Evolutionary conservation across 2,329 filamentous ascomycete species (phyloP).

Genomic region (Dothistroma pini): DNA sequence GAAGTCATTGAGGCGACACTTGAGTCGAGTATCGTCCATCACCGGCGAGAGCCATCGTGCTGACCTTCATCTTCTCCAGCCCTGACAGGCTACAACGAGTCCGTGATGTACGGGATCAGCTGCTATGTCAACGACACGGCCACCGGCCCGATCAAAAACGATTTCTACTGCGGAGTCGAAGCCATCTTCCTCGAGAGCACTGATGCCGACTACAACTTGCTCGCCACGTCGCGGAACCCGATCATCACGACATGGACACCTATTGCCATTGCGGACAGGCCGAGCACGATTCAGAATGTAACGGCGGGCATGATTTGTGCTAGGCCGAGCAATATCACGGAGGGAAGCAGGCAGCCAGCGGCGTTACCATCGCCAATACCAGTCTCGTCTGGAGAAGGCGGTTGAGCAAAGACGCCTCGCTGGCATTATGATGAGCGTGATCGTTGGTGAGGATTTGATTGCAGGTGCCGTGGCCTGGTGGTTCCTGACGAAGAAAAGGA

Average conservation of each 20-base stretch:
- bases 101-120: conserved; percentile 3
- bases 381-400: conserved; percentile 1
- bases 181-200: conserved; percentile 1
- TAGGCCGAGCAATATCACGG: neutral
- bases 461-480: too few relatives aligned
- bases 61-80: neutral
- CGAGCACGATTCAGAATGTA: conserved; percentile 4
- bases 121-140: conserved; percentile 6
- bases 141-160: neutral
- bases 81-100: conserved; percentile 11
- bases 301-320: conserved; percentile 7
- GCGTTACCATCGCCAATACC: conserved; percentile 6
- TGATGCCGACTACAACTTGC: conserved; percentile 1
- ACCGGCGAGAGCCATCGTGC: neutral
- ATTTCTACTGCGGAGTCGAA: conserved; percentile 1
- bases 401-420: neutral
- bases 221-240: neutral
- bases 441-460: too few relatives aligned
- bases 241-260: conserved; percentile 9
- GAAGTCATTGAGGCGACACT: too few relatives aligned
- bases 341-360: conserved; percentile 1
- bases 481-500: too few relatives aligned
- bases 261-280: conserved; percentile 11
- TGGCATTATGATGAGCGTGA: too few relatives aligned
- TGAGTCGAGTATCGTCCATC: too few relatives aligned